Evolutionary conservation across 2,329 filamentous ascomycete species (phyloP), one percentile per base, ranked within the genome.

Genomic region (Coniochaeta pulveracea): DNA sequence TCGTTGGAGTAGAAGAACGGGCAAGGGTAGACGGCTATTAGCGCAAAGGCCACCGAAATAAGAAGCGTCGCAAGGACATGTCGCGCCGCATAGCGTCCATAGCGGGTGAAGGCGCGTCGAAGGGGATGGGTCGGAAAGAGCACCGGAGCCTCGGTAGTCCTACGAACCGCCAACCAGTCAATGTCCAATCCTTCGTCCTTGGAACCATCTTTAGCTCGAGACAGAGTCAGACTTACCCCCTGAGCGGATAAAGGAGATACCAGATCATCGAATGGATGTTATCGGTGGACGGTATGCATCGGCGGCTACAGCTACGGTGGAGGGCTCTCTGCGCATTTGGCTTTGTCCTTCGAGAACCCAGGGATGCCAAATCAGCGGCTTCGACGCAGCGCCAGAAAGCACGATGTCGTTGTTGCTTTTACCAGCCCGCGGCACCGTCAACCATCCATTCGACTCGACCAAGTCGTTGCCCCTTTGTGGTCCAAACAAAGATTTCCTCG

Each of bases 51-150:
- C 35, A 82, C 75, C n/a, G 81, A 85, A 35, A 84, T 61, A 43
- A 88, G 61, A 39, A 89, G 71, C n/a, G 77, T 79, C 22, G 73
- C 64, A 34, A 84, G 69, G 50, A 85, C 83, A 64, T 88, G 79
- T 35, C 73, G 74, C 19, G 82, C 79, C 25, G 78, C 76, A 39
- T 74, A 70, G 39, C 70, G 72, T 40, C 80, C 82, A 58, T 85
- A 83, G 39, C 72, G 75, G 43, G 77, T 66, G 50, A 85, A 79
- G 33, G 63, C 60, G 44, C 57, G 57, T 38, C 80, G 76, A 26
- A 86, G 58, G 26, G 80, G 77, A 53, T 86, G 78, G 35, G 64
- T 64, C 28, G 70, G 61, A 40, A 67, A 58, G 41, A 86, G 69
- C 39, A 69, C 63, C 37, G 81, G 81, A 43, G 80, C 77, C 60